A percentile compares a stretch with the other conserved stretches of the same genome.
Evolutionary conservation across 345 rosid species (phyloP).

Genomic region (Euphorbia pulcherrima): DNA sequence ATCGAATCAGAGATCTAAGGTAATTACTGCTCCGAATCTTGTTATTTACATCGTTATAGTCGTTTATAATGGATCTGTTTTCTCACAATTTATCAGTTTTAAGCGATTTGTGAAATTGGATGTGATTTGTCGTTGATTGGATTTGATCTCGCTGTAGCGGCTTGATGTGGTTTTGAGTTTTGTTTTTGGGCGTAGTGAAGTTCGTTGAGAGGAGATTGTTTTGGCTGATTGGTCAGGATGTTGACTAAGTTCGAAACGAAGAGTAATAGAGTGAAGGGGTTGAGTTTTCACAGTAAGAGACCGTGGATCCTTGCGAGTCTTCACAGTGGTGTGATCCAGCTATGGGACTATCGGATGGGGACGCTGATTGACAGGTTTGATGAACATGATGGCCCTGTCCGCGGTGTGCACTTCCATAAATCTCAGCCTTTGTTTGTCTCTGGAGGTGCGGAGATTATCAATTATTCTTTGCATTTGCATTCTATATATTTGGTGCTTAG

Average conservation of each 20-base stretch:
- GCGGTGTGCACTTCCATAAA: slow-evolving; percentile 91
- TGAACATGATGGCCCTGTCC: slow-evolving; percentile 98
- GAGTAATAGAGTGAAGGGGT: slow-evolving; percentile 96
- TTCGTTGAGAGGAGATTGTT: not conserved
- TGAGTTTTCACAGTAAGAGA: slow-evolving; percentile 88
- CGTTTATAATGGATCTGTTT: not conserved
- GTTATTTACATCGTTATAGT: not conserved
- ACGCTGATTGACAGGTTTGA: slow-evolving; percentile 90
- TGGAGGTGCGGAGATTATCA: slow-evolving; percentile 49
- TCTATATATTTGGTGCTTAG: not conserved
- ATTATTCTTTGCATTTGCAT: not conserved
- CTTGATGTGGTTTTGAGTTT: not conserved
- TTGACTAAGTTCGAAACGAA: slow-evolving; percentile 96
- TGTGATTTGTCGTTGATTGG: not conserved
- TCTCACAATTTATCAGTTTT: not conserved
- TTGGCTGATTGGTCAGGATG: slow-evolving; percentile 40
- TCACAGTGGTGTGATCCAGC: slow-evolving; percentile 98
- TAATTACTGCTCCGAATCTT: not conserved
- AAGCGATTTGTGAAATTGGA: not conserved
- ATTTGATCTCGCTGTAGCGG: not conserved
- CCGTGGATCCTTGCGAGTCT: slow-evolving; percentile 99
- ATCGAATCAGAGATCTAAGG: slow-evolving; percentile 19
- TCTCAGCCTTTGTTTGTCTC: slow-evolving; percentile 94
- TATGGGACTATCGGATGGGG: slow-evolving; percentile 99
- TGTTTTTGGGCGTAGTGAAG: not conserved